Evolutionary conservation across 139 green algal genomes (phyloP), one percentile per base, ranked within the genome.

Genomic region (Tetradesmus obliquus): DNA sequence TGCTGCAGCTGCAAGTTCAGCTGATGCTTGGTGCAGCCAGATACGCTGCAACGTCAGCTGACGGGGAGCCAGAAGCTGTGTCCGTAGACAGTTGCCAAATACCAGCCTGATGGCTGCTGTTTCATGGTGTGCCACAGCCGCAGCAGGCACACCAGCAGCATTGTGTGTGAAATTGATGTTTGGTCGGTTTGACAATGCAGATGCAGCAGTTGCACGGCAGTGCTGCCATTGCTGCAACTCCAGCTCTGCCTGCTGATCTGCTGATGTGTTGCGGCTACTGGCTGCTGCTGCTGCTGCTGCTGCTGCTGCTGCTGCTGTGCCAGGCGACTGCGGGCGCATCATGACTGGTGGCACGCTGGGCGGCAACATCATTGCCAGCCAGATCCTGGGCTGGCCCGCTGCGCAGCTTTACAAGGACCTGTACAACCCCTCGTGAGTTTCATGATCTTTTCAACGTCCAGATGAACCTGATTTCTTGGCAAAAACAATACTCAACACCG

Each of bases 281-380:
- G 17, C 84, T 57, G 22, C 58, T 51, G 54, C 58, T 51, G 20
- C 51, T 89, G 84, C 45, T 89, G 24, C 62, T 89, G 60, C 62
- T 88, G 55, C n/a, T 82, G 22, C 66, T 62, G 32, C 62, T 55
- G 55, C 85, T 55, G 24, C 15, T 62, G 19, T 9, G 8, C 9
- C 71, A 90, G 91, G 91, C 32, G 91, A 93, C 20, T 93, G 87
- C 79, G 91, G 87, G 22, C 91, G 80, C 71, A 88, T 93, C 80
- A 66, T 93, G 53, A 91, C 54, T 5, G 88, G 91, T 13, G 91
- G 91, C n/a, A 93, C 91, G 15, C 6, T 93, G 32, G 91, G 79
- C 45, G 91, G 91, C 54, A 89, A 90, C 15, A 76, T 92, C 51
- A 93, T 93, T 71, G 88, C 87, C 82, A 86, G 91, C 76, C 87